These are phyloP conservation scores for Blastocystis hominis DNA, from an alignment of 352 stramenopile species.

Conservation along the genomic window DNA sequence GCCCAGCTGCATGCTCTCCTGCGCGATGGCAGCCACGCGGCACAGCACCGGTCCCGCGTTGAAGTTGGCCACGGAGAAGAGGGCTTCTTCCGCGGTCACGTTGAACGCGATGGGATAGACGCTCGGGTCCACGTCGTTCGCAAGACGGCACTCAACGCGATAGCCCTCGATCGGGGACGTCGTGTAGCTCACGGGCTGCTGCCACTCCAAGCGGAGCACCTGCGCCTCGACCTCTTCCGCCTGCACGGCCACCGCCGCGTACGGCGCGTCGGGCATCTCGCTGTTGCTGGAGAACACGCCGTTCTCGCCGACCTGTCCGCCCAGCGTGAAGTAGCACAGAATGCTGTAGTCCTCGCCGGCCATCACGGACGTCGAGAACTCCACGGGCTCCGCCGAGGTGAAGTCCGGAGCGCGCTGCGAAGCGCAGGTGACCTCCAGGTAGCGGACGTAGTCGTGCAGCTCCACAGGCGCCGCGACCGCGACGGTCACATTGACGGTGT, in stretches of 20 bases:
- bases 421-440: conserved; percentile 32
- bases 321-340: conserved; percentile 6
- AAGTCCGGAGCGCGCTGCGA: background rate
- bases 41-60: background rate
- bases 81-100: background rate
- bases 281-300: background rate
- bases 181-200: background rate
- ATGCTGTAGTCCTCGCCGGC: background rate
- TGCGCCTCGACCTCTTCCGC: background rate
- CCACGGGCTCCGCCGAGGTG: background rate
- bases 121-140: background rate
- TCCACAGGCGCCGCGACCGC: background rate
- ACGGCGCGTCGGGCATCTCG: background rate
- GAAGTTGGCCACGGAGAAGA: background rate
- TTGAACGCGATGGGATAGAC: background rate
- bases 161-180: background rate
- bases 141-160: background rate
- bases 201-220: background rate
- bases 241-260: background rate
- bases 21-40: background rate
- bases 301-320: background rate
- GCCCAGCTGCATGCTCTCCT: background rate
- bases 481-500: background rate
- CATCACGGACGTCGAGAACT: background rate
- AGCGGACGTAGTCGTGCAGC: background rate